phyloP scores from a whole-genome alignment of 176 grass and related monocot species.

The Oropetium thomaeum region DNA sequence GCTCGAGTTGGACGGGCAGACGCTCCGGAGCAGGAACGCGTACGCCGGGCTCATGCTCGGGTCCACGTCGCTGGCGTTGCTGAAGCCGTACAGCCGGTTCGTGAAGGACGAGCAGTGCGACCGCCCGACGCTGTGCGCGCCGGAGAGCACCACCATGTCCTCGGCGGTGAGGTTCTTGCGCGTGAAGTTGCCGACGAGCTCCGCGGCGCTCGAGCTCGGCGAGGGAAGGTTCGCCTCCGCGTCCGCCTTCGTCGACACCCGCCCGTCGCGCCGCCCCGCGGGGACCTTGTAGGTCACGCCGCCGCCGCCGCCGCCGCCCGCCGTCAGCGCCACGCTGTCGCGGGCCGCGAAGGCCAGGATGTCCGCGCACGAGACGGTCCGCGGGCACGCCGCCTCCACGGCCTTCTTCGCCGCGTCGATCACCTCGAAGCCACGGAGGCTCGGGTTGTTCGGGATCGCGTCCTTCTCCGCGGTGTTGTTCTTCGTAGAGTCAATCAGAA shows the following conservation, averaged over 20 bases:
- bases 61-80: conserved; percentile 51
- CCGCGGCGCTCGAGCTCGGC: conserved; percentile 20
- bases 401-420: conserved; percentile 59
- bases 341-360: conserved; percentile 61
- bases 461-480: conserved; percentile 62
- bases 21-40: conserved; percentile 42
- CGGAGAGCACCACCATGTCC: conserved; percentile 67
- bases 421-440: conserved; percentile 61
- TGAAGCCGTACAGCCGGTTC: conserved; percentile 45
- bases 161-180: conserved; percentile 46
- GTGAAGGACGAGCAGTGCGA: conserved; percentile 61
- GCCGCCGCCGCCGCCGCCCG: too few species aligned
- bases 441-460: conserved; percentile 41
- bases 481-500: conserved; percentile 57
- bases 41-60: conserved; percentile 57
- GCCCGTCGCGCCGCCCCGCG: conserved; percentile 50
- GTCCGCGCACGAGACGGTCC: conserved; percentile 53
- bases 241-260: background rate
- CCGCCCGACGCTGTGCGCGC: conserved; percentile 60
- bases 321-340: conserved; percentile 41
- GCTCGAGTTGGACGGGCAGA: conserved; percentile 57
- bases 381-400: conserved; percentile 47
- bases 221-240: conserved; percentile 43
- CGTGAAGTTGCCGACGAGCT: conserved; percentile 43
- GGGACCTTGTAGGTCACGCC: conserved; percentile 40